Conservation (phyloP, 495 filamentous ascomycete species). For the Schizothecium vesticola region DNA sequence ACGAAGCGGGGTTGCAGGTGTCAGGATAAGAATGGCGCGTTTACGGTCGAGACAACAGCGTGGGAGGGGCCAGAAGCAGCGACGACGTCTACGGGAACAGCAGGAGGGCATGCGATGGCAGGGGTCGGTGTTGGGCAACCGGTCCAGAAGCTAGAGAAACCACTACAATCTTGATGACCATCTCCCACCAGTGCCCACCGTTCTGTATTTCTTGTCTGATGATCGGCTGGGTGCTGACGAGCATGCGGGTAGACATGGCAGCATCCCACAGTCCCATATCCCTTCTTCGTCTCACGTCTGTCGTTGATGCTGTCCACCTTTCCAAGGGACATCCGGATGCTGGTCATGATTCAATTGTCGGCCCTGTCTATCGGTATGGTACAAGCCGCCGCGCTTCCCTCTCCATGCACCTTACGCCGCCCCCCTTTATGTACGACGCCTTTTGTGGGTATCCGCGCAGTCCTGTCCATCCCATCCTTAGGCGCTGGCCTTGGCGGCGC, state of each 20-base stretch:
- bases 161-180: background rate
- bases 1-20: constrained; percentile 51
- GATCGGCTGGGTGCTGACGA: background rate
- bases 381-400: constrained; percentile 11
- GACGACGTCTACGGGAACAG: background rate
- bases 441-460: background rate
- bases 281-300: background rate
- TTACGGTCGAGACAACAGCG: constrained; percentile 77
- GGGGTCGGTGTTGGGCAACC: background rate
- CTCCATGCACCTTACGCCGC: constrained; percentile 5
- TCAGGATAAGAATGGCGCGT: constrained; percentile 52
- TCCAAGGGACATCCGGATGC: background rate
- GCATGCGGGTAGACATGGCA: background rate
- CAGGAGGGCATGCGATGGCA: background rate
- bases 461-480: constrained; percentile 12
- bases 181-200: background rate
- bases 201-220: background rate
- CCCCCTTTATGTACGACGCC: constrained; percentile 8
- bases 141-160: background rate
- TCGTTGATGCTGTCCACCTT: background rate
- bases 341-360: constrained; percentile 20
- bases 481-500: constrained; percentile 28
- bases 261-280: background rate
- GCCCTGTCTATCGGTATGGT: constrained; percentile 24
- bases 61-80: constrained; percentile 53